These are phyloP conservation scores for Syncephalastrum contaminatum DNA, from an alignment of 371 early-diverging fungal genomes.

Conservation along the genomic window DNA sequence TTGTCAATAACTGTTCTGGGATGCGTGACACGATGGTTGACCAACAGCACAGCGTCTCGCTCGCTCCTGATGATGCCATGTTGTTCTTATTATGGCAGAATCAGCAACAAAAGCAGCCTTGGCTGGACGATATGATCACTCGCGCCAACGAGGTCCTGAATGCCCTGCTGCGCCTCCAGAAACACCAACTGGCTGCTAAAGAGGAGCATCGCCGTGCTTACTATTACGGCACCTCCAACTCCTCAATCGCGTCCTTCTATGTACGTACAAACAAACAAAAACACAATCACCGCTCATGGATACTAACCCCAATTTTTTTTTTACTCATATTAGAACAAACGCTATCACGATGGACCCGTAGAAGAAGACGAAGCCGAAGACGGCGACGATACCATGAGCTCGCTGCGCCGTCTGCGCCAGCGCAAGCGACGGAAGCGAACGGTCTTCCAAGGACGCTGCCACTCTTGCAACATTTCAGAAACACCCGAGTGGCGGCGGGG, in stretches of 20 bases:
- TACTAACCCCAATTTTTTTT: not conserved
- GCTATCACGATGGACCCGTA: not conserved
- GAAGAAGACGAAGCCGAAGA: slow-evolving; percentile 7
- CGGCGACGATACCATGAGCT: slow-evolving; percentile 3
- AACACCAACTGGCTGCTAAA: slow-evolving; percentile 17
- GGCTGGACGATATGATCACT: slow-evolving; percentile 17
- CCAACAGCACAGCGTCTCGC: slow-evolving; percentile 7
- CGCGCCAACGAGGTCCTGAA: slow-evolving; percentile 20
- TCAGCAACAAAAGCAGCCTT: slow-evolving; percentile 4
- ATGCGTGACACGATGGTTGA: slow-evolving; percentile 16
- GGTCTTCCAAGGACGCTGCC: slow-evolving; percentile 51
- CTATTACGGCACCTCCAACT: not conserved
- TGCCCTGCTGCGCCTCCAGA: slow-evolving; percentile 19
- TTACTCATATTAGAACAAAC: not conserved
- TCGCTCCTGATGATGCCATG: slow-evolving; percentile 4
- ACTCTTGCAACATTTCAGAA: slow-evolving; percentile 61
- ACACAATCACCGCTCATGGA: not conserved
- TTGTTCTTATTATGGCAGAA: no score
- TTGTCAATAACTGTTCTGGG: slow-evolving; percentile 10
- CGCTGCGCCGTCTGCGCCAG: slow-evolving; percentile 6
- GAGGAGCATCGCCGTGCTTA: slow-evolving; percentile 10
- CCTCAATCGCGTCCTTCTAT: slow-evolving; percentile 5
- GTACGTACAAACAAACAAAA: slow-evolving; percentile 8
- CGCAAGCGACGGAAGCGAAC: slow-evolving; percentile 27
- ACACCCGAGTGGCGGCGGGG: slow-evolving; percentile 77